Base-by-base conservation (phyloP, 176 grass and related monocot species). In the Luzula sylvatica region DNA sequence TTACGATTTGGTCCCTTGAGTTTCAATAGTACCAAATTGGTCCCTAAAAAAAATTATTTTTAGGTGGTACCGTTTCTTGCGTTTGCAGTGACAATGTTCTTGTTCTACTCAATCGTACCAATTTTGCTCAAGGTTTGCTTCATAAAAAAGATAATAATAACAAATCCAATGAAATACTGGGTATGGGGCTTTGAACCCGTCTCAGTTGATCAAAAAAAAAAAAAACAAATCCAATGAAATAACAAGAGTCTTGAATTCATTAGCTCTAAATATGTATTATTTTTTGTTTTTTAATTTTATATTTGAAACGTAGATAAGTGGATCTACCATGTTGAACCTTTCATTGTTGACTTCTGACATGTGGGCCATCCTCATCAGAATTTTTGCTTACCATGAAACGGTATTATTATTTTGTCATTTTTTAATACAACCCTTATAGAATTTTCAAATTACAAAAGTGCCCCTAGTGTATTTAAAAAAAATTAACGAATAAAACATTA, bases 321-420 rank as follows among this genome's bases (percentile, higher is more conserved):
- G 78, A 24, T 87, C 83, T 32, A 78, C 83, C 26, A 63, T 87
- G 83, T 65, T 87, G 30, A 87, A 87, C 77, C 59, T 87, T 48
- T 87, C 78, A 15, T 56, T 82, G 30, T 65, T 87, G 25, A 82
- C 73, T 9, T 87, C 73, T 16, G 73, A 87, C 56, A 81, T 82
- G 83, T 87, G 73, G 83, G 73, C 83, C 58, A 64, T 87, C 76
- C 65, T 87, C 58, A 74, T 87, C 48, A 72, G 77, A 15, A 64
- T 74, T 3, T 87, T 87, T 42, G 78, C 69, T 38, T 82, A 82
- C 38, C 45, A 82, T 46, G 73, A 82, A 48, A 72, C 77, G 83
- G 78, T 78, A 59, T 58, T 22, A 63, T 66, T 30, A 41, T 46
- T 35, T 4, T 32, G 30, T 35, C 30, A 35, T 35, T 35, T 35